A percentile compares a stretch with the other conserved stretches of the same genome.
Conservation (phyloP, 805 yeast species). For the Zygoascus tannicola region DNA sequence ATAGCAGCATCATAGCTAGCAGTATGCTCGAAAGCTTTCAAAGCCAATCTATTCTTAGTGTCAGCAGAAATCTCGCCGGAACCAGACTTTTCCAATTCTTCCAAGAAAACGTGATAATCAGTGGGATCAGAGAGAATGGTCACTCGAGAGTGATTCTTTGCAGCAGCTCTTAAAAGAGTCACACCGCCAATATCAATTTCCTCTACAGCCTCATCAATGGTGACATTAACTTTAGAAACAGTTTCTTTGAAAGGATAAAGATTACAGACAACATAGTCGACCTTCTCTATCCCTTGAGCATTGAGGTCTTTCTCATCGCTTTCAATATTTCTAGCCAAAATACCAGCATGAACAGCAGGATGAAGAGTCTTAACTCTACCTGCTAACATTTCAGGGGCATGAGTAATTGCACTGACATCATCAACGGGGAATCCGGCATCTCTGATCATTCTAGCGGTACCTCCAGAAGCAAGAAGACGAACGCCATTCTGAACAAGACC, state of each 20-base stretch:
- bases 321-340: constrained; percentile 87
- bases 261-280: constrained; percentile 95
- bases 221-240: constrained; percentile 88
- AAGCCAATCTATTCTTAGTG: constrained; percentile 74
- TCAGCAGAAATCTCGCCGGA: constrained; percentile 61
- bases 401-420: constrained; percentile 89
- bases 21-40: constrained; percentile 97
- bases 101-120: constrained; percentile 81
- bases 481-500: constrained; percentile 85
- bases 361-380: constrained; percentile 98
- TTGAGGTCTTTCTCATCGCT: constrained; percentile 82
- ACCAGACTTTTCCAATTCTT: constrained; percentile 49
- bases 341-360: constrained; percentile 95
- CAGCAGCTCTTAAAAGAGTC: constrained; percentile 94
- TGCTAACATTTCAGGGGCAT: constrained; percentile 98
- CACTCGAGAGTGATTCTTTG: constrained; percentile 95
- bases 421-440: constrained; percentile 98
- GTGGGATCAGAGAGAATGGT: constrained; percentile 90
- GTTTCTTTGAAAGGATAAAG: constrained; percentile 98
- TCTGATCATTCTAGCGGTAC: constrained; percentile 87
- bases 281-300: constrained; percentile 88
- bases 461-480: constrained; percentile 92
- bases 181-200: constrained; percentile 99
- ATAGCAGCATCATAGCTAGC: constrained; percentile 96
- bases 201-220: constrained; percentile 95